A percentile compares a stretch with the other conserved stretches of the same genome.
These are phyloP conservation scores for Scutellaria baicalensis DNA, from an alignment of 257 asterid species.

Conservation along the genomic window DNA sequence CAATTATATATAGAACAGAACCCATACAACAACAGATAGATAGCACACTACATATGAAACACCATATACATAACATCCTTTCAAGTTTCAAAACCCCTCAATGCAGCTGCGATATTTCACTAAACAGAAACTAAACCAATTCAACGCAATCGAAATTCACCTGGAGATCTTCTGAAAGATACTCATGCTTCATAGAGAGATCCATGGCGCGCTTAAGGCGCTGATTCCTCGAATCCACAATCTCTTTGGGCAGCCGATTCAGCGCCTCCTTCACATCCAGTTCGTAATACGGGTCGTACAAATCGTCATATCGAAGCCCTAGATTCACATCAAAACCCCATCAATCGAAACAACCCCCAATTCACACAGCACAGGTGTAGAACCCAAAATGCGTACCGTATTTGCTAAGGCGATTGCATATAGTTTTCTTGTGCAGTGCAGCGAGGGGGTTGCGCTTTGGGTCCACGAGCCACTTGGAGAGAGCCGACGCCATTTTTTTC, in stretches of 20 bases:
- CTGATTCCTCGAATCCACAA: slow-evolving; percentile 84
- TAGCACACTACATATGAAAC: background rate
- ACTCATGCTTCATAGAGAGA: slow-evolving; percentile 83
- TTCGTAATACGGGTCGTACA: slow-evolving; percentile 74
- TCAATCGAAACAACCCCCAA: background rate
- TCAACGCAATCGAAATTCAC: slow-evolving; percentile 19
- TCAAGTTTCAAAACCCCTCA: background rate
- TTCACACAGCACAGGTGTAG: background rate
- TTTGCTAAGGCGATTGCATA: slow-evolving; percentile 53
- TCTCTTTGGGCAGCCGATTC: slow-evolving; percentile 72
- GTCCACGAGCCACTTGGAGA: slow-evolving; percentile 63
- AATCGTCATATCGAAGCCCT: slow-evolving; percentile 87
- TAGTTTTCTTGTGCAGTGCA: slow-evolving; percentile 54
- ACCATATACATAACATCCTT: background rate
- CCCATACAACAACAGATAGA: background rate
- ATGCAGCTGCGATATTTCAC: background rate
- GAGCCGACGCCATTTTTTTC: slow-evolving; percentile 41
- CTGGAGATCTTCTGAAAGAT: slow-evolving; percentile 70
- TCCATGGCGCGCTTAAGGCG: slow-evolving; percentile 88
- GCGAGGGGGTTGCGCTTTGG: slow-evolving; percentile 80
- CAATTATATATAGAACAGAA: background rate
- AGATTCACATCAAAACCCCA: slow-evolving; percentile 12
- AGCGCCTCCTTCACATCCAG: slow-evolving; percentile 89
- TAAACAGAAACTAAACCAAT: background rate
- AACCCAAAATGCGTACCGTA: slow-evolving; percentile 32